Evolutionary conservation across 108 stramenopile species (phyloP).

Genomic region (Parmales sp.): DNA sequence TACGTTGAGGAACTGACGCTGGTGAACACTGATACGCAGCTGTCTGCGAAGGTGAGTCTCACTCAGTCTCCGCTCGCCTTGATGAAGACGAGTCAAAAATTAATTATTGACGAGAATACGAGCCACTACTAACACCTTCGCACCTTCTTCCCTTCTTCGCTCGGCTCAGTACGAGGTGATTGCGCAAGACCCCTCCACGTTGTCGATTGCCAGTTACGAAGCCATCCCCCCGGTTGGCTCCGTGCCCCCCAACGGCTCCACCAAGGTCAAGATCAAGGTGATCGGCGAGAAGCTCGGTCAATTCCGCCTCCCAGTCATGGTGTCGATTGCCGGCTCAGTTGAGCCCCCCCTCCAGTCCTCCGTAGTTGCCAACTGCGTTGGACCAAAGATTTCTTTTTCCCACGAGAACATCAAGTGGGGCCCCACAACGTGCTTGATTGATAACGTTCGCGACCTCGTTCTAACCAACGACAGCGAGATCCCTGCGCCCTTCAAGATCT

Average conservation of each 20-base stretch:
- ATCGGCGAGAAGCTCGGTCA: slow-evolving; percentile 32
- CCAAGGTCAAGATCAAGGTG: slow-evolving; percentile 29
- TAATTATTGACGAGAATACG: too few relatives aligned
- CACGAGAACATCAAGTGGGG: slow-evolving; percentile 39
- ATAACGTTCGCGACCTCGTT: slow-evolving; percentile 13
- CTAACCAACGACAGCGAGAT: slow-evolving; percentile 35
- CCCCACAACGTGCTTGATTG: slow-evolving; percentile 37
- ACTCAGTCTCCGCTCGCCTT: too few relatives aligned
- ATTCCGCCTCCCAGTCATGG: slow-evolving; percentile 35
- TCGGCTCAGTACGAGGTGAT: slow-evolving; percentile 30
- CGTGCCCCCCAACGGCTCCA: slow-evolving; percentile 13
- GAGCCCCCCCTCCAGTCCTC: slow-evolving; percentile 40
- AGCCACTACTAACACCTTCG: too few relatives aligned
- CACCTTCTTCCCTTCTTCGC: too few relatives aligned
- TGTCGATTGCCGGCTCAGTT: slow-evolving; percentile 28
- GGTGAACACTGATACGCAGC: slow-evolving; percentile 25
- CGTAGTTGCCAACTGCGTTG: slow-evolving; percentile 24
- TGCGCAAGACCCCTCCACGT: slow-evolving; percentile 28
- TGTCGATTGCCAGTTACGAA: slow-evolving; percentile 17
- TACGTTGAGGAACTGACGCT: slow-evolving; percentile 28
- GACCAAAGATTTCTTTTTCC: slow-evolving; percentile 30
- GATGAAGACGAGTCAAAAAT: too few relatives aligned
- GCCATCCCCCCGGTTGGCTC: slow-evolving; percentile 5
- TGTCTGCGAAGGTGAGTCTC: too few relatives aligned
- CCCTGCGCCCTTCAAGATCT: slow-evolving; percentile 40